Evolutionary conservation across 169 alveolate genomes (phyloP).

Genomic region (Plasmodium knowlesi): DNA sequence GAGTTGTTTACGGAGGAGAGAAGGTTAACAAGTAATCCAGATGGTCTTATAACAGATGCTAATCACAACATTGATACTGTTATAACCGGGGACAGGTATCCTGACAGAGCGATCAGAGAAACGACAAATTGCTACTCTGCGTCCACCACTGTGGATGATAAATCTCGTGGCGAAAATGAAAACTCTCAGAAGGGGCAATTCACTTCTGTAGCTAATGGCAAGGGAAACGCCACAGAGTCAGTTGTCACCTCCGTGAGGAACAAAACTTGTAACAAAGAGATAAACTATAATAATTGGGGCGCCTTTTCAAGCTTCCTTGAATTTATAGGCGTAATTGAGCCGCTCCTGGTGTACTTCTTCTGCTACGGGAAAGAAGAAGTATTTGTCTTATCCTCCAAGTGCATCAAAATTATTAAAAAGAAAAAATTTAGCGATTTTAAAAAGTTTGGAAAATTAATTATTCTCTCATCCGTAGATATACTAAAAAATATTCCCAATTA

Average conservation of each 20-base stretch:
- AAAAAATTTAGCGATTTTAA: constrained; percentile 44
- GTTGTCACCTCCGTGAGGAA: background rate
- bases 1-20: background rate
- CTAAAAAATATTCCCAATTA: constrained; percentile 73
- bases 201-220: background rate
- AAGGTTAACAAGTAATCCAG: background rate
- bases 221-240: background rate
- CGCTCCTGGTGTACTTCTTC: constrained; percentile 65
- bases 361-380: constrained; percentile 75
- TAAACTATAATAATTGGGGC: background rate
- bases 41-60: background rate
- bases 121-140: background rate
- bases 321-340: constrained; percentile 42
- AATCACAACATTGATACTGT: background rate
- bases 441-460: constrained; percentile 67
- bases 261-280: background rate
- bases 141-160: background rate
- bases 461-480: constrained; percentile 57
- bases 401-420: constrained; percentile 50
- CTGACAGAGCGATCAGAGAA: background rate
- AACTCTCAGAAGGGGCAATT: background rate
- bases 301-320: constrained; percentile 10
- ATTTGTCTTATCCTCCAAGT: constrained; percentile 52
- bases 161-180: background rate
- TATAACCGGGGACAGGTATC: background rate